Percentiles rank a stretch among this genome's conserved stretches.
Conservation (phyloP, 805 yeast species). For the Yamadazyma tumulicola region DNA sequence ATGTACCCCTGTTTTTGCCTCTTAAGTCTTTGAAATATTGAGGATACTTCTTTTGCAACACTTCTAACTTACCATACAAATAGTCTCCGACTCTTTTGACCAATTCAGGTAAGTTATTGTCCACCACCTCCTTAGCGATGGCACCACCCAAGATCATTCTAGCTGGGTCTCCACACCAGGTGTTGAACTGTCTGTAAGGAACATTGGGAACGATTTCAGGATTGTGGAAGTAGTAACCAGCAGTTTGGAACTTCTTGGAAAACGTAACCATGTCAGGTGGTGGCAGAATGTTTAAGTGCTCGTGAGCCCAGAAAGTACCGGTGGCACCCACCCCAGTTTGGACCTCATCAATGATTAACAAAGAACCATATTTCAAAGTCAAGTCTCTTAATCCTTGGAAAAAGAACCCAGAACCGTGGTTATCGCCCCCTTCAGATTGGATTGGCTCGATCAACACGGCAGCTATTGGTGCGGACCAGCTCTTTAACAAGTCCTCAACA, state of each 20-base stretch:
- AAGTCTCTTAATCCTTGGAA: constrained; percentile 82
- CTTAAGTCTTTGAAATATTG: constrained; percentile 55
- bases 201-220: constrained; percentile 67
- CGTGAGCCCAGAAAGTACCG: constrained; percentile 85
- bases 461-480: constrained; percentile 77
- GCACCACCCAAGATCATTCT: constrained; percentile 73
- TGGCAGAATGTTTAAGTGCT: constrained; percentile 70
- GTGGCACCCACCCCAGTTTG: constrained; percentile 91
- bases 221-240: constrained; percentile 80
- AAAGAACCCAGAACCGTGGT: constrained; percentile 73
- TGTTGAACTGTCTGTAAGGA: constrained; percentile 89
- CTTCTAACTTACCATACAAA: constrained; percentile 54
- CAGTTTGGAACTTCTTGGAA: constrained; percentile 86
- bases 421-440: constrained; percentile 90
- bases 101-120: constrained; percentile 54
- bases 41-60: constrained; percentile 55
- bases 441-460: constrained; percentile 89
- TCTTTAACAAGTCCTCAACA: constrained; percentile 66
- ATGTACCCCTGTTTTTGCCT: constrained; percentile 64
- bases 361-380: constrained; percentile 65
- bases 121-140: constrained; percentile 61
- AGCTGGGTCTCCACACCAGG: constrained; percentile 93
- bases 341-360: constrained; percentile 79
- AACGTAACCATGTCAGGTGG: constrained; percentile 84
- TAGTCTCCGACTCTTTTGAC: constrained; percentile 65